Conservation (phyloP, 176 grass and related monocot genomes). For the Coix lacrymajobi region DNA sequence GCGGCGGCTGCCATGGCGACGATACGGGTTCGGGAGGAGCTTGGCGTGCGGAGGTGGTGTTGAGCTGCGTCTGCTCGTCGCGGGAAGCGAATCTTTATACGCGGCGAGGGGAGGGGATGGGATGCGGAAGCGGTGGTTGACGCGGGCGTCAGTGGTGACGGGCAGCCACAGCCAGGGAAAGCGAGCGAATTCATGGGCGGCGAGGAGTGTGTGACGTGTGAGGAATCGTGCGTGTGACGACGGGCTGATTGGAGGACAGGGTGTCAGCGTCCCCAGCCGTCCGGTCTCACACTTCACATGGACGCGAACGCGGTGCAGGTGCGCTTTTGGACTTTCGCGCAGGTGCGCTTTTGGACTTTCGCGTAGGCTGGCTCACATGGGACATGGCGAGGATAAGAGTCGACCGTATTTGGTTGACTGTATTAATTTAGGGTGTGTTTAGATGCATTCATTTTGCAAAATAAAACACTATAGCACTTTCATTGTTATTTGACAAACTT, state of each 20-base stretch:
- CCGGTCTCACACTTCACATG: slow-evolving; percentile 25
- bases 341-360: too few relatives aligned
- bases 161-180: neutral
- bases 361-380: too few relatives aligned
- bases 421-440: too few relatives aligned
- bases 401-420: too few relatives aligned
- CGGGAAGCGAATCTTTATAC: slow-evolving; percentile 20
- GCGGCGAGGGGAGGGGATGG: neutral
- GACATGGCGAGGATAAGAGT: too few relatives aligned
- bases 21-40: neutral
- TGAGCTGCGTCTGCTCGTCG: neutral
- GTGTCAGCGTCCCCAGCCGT: neutral
- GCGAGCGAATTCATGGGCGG: slow-evolving; percentile 24
- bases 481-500: too few relatives aligned
- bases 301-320: slow-evolving; percentile 23
- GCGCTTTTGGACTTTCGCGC: too few relatives aligned
- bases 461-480: too few relatives aligned
- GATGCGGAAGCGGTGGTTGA: neutral
- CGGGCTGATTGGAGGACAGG: neutral
- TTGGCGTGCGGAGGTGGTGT: neutral
- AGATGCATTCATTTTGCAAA: too few relatives aligned
- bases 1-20: slow-evolving; percentile 37
- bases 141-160: slow-evolving; percentile 34
- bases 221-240: neutral
- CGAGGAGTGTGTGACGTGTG: too few relatives aligned